A percentile compares a stretch with the other conserved stretches of the same genome.
Evolutionary conservation across 345 rosid species (phyloP).

Genomic region (Moricandia moricandioides): DNA sequence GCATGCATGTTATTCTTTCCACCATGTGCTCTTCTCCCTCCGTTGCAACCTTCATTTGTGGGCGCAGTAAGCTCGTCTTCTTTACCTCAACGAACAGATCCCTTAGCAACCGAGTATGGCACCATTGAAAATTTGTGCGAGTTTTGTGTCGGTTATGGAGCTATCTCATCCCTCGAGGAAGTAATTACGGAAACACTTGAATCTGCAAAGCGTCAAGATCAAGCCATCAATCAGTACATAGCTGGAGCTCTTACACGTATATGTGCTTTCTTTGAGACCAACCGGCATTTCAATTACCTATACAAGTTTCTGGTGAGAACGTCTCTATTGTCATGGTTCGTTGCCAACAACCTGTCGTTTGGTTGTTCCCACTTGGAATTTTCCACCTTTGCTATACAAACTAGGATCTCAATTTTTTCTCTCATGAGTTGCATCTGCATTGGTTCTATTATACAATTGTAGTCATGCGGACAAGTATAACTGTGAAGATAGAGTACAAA

Average conservation of each 20-base stretch:
- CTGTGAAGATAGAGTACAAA: too few relatives aligned
- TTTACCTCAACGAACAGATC: conserved; percentile 87
- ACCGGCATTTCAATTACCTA: conserved; percentile 81
- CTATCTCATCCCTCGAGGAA: conserved; percentile 78
- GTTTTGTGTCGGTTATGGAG: conserved; percentile 72
- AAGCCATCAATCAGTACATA: conserved; percentile 58
- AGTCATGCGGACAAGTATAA: not conserved
- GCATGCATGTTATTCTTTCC: conserved; percentile 90
- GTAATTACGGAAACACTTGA: conserved; percentile 61
- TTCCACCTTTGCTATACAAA: not conserved
- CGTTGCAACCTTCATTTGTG: conserved; percentile 61
- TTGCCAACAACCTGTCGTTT: not conserved
- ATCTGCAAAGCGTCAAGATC: conserved; percentile 58
- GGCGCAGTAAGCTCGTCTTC: conserved; percentile 62
- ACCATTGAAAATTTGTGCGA: conserved; percentile 86
- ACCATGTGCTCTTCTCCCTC: conserved; percentile 58
- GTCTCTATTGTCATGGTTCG: conserved; percentile 19
- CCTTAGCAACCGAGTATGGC: conserved; percentile 87
- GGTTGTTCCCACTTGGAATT: conserved; percentile 34
- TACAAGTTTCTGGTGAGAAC: conserved; percentile 72
- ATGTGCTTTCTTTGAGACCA: conserved; percentile 77
- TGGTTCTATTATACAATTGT: not conserved
- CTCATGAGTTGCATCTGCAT: not conserved
- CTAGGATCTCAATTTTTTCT: not conserved
- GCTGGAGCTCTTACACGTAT: conserved; percentile 70